Conservation (phyloP, 2,329 filamentous ascomycete species). For the Teratosphaeria nubilosa region DNA sequence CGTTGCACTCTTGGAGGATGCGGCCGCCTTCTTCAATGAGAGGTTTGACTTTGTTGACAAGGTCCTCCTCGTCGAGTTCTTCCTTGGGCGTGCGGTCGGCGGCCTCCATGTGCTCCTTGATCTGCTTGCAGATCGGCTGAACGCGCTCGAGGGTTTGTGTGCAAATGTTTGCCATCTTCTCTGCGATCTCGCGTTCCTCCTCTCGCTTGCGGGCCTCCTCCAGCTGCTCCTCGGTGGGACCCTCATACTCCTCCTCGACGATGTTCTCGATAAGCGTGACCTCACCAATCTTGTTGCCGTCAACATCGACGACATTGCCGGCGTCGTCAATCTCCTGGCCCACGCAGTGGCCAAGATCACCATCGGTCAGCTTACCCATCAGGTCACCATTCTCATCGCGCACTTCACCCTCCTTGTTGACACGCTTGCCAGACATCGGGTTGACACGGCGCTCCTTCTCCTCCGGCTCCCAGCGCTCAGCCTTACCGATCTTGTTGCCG, state of each 20-base stretch:
- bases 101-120: slow-evolving; percentile 70
- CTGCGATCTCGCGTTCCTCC: slow-evolving; percentile 66
- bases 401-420: slow-evolving; percentile 45
- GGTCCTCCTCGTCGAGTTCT: slow-evolving; percentile 79
- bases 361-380: slow-evolving; percentile 40
- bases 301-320: slow-evolving; percentile 43
- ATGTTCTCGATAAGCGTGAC: slow-evolving; percentile 53
- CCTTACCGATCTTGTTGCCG: slow-evolving; percentile 43
- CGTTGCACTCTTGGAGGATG: slow-evolving; percentile 78
- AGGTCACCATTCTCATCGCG: slow-evolving; percentile 42
- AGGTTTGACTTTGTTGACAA: slow-evolving; percentile 77
- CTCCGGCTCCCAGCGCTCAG: slow-evolving; percentile 43
- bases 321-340: slow-evolving; percentile 44
- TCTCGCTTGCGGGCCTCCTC: slow-evolving; percentile 43
- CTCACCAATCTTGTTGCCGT: slow-evolving; percentile 55
- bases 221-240: slow-evolving; percentile 45
- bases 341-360: slow-evolving; percentile 42
- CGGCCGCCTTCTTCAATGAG: slow-evolving; percentile 77
- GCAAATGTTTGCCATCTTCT: slow-evolving; percentile 62
- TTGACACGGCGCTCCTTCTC: slow-evolving; percentile 47
- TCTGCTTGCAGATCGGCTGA: slow-evolving; percentile 76
- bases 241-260: slow-evolving; percentile 44
- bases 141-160: slow-evolving; percentile 74
- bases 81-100: slow-evolving; percentile 75
- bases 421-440: slow-evolving; percentile 41